Evolutionary conservation across 78 protist genomes (phyloP), one percentile per base, ranked within the genome.

Genomic region (Tieghemostelium lacteum): DNA sequence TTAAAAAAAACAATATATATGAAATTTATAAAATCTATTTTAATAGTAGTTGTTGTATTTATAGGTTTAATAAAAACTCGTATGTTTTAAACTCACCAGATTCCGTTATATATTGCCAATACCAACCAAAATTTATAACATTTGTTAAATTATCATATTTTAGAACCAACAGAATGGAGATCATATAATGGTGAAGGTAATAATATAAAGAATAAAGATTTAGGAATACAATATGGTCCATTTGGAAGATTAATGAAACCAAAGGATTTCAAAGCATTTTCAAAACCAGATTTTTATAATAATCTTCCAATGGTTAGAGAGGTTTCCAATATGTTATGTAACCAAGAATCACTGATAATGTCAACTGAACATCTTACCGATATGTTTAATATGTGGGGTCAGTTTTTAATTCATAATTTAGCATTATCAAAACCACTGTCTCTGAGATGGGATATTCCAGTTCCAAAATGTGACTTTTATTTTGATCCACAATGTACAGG

Each of bases 401-500:
- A 83, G 91, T 83, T 69, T 69, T 39, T 83, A 60, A 69, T 83
- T 69, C 91, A 83, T 69, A 83, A 83, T 69, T 29, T 83, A 65
- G 91, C 78, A 37, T 58, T 69, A 19, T 12, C 64, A 20, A 40
- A 69, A 45, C 73, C 71, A 31, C 72, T 55, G 14, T 28, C 76
- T 42, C 55, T 63, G n/a, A 42, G 24, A 40, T 70, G 70, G 80
- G 75, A 73, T 33, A 66, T 88, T 24, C 33, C 3, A 37, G 85
- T 88, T 22, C 93, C 93, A 64, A 29, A 40, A 66, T 75, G 93
- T 61, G 93, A 88, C 50, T 14, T 6, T 28, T 61, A 65, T 39
- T 74, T 88, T 63, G 93, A 88, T 65, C 93, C 93, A 75, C n/a
- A 24, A 17, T 88, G 88, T 36, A 7, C 7, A 19, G 93, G 93